phyloP scores from a whole-genome alignment of 805 yeast genomes.

The Wickerhamiella parazyma region DNA sequence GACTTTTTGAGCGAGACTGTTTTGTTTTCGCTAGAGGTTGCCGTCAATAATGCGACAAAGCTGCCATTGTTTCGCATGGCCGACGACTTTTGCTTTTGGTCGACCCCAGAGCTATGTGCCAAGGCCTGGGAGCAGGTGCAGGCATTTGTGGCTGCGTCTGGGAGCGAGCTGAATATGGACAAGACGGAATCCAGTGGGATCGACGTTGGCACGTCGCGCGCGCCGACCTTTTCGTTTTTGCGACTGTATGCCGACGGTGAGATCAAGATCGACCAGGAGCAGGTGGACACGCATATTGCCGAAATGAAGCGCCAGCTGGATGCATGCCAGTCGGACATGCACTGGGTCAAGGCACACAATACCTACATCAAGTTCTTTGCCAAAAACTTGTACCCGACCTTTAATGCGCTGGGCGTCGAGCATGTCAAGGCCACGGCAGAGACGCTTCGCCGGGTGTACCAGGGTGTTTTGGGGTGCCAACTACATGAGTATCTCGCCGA shows the following conservation, averaged over 20 bases:
- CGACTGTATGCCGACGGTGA: background rate
- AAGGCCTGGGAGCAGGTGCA: background rate
- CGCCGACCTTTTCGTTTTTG: background rate
- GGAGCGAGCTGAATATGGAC: constrained; percentile 1
- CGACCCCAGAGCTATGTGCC: background rate
- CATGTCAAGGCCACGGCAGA: background rate
- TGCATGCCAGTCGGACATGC: background rate
- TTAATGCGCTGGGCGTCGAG: background rate
- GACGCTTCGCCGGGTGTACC: background rate
- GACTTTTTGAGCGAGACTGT: background rate
- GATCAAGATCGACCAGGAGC: background rate
- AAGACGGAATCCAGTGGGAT: background rate
- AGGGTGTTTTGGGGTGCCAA: background rate
- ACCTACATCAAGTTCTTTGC: background rate
- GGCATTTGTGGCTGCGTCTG: background rate
- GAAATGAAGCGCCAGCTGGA: constrained; percentile 4
- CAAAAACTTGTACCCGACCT: background rate
- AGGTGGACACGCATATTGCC: background rate
- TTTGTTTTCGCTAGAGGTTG: constrained; percentile 3
- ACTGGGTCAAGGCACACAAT: background rate
- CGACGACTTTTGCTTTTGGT: constrained; percentile 6
- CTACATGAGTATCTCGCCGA: background rate
- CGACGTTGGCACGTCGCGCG: background rate
- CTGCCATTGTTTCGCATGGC: background rate
- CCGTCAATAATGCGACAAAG: background rate